Conservation (phyloP, 306 rosid species). For the Abrus pulchellus region DNA sequence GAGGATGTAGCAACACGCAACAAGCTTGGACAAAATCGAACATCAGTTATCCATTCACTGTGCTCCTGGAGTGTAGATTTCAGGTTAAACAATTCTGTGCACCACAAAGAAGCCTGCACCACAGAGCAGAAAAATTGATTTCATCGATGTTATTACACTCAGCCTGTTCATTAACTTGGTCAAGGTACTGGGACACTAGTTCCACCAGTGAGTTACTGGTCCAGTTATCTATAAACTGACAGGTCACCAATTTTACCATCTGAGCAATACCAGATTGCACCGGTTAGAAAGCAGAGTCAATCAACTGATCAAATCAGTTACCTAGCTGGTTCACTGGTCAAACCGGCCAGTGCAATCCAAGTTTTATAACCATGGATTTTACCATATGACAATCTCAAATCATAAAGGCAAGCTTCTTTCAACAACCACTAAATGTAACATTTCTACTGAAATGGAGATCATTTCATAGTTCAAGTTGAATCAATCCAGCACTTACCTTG, state of each 20-base stretch:
- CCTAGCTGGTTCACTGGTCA: neutral
- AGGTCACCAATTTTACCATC: too few relatives aligned
- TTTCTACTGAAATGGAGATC: constrained; percentile 28
- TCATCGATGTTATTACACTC: neutral
- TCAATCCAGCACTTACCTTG: constrained; percentile 60
- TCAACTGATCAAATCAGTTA: too few relatives aligned
- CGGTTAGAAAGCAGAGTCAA: too few relatives aligned
- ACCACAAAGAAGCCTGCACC: constrained; percentile 85
- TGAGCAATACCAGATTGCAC: too few relatives aligned
- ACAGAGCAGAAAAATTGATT: constrained; percentile 30
- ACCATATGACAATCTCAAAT: neutral
- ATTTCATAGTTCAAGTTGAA: constrained; percentile 36
- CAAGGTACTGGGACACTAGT: too few relatives aligned
- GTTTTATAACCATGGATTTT: neutral
- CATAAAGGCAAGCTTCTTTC: constrained; percentile 30
- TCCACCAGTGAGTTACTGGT: too few relatives aligned
- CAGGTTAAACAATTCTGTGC: constrained; percentile 62
- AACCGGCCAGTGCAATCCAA: neutral
- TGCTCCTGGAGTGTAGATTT: constrained; percentile 82
- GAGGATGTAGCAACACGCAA: constrained; percentile 84
- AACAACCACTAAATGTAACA: constrained; percentile 38
- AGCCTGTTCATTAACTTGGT: neutral
- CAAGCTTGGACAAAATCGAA: constrained; percentile 75
- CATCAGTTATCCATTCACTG: constrained; percentile 77
- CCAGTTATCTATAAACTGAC: too few relatives aligned